Evolutionary conservation across 768 basidiomycete species (phyloP).

Genomic region (Udeniomyces megalosporus): DNA sequence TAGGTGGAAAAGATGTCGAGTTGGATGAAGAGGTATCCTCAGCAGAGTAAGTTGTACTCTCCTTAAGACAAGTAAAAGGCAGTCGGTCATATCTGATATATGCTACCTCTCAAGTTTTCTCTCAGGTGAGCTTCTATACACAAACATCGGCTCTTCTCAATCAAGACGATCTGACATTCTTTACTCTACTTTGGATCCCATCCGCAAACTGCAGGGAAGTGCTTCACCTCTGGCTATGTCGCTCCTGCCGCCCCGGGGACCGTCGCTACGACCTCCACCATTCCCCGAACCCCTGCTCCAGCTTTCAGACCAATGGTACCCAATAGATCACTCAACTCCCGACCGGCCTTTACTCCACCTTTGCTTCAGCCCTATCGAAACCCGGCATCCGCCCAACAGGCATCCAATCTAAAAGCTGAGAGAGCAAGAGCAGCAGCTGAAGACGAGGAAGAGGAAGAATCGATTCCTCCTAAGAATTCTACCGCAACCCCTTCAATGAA

Average conservation of each 20-base stretch:
- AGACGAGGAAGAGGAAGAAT: neutral
- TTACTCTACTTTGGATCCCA: neutral
- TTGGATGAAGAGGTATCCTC: constrained; percentile 16
- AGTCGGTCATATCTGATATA: neutral
- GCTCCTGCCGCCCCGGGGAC: neutral
- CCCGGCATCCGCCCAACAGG: too few species aligned
- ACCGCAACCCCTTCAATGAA: neutral
- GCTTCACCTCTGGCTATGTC: neutral
- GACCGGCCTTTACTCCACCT: too few species aligned
- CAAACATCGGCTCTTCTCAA: neutral
- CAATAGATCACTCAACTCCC: neutral
- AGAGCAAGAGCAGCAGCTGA: neutral
- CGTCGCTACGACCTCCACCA: neutral
- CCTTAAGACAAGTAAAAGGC: too few species aligned
- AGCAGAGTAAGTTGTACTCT: neutral
- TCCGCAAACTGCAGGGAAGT: neutral
- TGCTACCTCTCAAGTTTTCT: neutral
- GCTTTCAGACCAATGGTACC: neutral
- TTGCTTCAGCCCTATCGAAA: too few species aligned
- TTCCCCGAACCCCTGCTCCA: neutral
- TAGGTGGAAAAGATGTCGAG: constrained; percentile 23
- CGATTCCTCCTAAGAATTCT: neutral
- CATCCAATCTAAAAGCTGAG: neutral
- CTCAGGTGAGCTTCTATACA: constrained; percentile 8
- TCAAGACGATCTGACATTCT: neutral